These are phyloP conservation scores for Aquilaria malaccensis DNA, from an alignment of 345 rosid genomes.

Conservation along the genomic window DNA sequence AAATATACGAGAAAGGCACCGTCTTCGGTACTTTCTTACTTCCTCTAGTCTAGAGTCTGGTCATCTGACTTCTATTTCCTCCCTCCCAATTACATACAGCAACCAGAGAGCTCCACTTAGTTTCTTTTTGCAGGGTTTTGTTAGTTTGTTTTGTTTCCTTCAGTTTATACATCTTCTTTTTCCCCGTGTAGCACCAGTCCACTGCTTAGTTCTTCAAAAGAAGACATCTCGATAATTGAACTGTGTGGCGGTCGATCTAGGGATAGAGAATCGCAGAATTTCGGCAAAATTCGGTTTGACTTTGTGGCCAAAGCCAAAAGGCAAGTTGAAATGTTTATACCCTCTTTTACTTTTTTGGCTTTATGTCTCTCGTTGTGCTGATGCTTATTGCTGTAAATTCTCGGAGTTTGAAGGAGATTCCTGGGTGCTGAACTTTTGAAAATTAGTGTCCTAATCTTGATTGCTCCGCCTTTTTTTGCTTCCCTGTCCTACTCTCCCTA, in stretches of 20 bases:
- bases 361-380: background rate
- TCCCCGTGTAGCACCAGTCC: conserved; percentile 4
- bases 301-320: conserved; percentile 9
- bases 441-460: conserved; percentile 20
- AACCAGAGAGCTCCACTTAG: too few relatives aligned
- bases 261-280: conserved; percentile 1
- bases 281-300: conserved; percentile 4
- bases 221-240: conserved; percentile 12
- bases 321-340: conserved; percentile 11
- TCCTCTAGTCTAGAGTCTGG: too few relatives aligned
- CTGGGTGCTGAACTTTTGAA: conserved; percentile 16
- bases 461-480: conserved; percentile 13
- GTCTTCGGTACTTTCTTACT: too few relatives aligned
- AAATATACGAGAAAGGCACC: too few relatives aligned
- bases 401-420: conserved; percentile 8
- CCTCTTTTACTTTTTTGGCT: conserved; percentile 8
- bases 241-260: conserved; percentile 28
- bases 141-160: background rate
- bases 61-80: too few relatives aligned
- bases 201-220: conserved; percentile 5
- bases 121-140: background rate
- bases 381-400: conserved; percentile 5
- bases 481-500: conserved; percentile 20
- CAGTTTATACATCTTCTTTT: background rate
- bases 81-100: too few relatives aligned